phyloP scores from a whole-genome alignment of 2,329 filamentous ascomycete genomes.

The Alternaria postmessia region DNA sequence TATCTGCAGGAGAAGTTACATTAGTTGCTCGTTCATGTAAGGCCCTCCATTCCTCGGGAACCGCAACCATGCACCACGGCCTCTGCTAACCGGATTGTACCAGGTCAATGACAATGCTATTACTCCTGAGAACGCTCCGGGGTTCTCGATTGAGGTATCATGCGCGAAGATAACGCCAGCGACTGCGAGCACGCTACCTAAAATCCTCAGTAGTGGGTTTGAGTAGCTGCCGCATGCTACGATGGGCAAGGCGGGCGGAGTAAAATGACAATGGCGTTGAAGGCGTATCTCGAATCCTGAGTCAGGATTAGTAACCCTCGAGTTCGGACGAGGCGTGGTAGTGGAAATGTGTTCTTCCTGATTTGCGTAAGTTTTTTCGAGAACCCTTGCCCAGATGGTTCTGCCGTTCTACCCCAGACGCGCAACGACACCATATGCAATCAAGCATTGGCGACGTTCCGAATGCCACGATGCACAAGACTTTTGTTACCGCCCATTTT shows the following conservation, averaged over 20 bases:
- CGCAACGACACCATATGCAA: background rate
- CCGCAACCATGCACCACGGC: background rate
- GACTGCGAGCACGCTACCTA: slow-evolving; percentile 19
- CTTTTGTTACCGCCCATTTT: background rate
- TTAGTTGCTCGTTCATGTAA: background rate
- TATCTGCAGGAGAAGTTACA: background rate
- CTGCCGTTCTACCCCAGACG: background rate
- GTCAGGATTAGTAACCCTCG: background rate
- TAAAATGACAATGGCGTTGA: background rate
- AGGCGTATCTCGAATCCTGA: background rate
- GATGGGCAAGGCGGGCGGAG: background rate
- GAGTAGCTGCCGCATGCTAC: background rate
- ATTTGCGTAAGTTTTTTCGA: background rate
- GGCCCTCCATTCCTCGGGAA: background rate
- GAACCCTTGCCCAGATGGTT: background rate
- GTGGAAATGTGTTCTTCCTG: background rate
- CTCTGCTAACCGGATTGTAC: slow-evolving; percentile 28
- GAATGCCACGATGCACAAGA: background rate
- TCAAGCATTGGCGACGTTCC: background rate
- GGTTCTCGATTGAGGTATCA: slow-evolving; percentile 52
- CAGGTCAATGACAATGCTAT: slow-evolving; percentile 27
- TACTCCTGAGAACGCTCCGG: slow-evolving; percentile 42
- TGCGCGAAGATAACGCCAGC: slow-evolving; percentile 51
- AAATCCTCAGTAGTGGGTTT: slow-evolving; percentile 18
- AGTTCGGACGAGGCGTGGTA: background rate